Base-by-base conservation (phyloP, 2,329 filamentous ascomycete genomes). In the Colletotrichum ledebouriae region DNA sequence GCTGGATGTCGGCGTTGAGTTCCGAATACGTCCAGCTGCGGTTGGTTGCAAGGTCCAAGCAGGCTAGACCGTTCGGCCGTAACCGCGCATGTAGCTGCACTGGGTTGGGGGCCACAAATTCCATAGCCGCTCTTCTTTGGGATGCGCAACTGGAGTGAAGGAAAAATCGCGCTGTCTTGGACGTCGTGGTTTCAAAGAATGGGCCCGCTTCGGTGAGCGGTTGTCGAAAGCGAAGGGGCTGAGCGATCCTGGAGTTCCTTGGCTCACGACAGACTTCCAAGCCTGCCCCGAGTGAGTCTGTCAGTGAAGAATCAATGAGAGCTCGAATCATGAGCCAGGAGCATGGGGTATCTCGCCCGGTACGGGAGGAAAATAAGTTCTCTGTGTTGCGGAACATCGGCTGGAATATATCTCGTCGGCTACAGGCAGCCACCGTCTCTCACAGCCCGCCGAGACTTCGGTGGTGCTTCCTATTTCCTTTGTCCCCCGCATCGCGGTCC, bases 11-110 rank as follows among this genome's bases (percentile, higher is more conserved):
- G 61, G 66, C 29, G 49, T 69, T 50, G 61, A 69, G 62, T 66
- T 69, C 56, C 61, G 12, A 41, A 69, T 69, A 69, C 47, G 61
- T 69, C 66, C 66, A 69, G 37, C 42, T 53, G 42, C 66, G 56
- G 55, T 66, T 66, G 61, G 56, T 66, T 29, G 66, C 61, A 15
- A 69, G 56, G 49, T 69, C 66, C 25, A 69, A 50, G 56, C 66
- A 69, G 62, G 66, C 66, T 47, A 66, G 49, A 13, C 66, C 56
- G 34, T 29, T 56, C 66, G 66, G 66, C 49, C 66, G 66, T 56
- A 69, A 56, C 47, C 61, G 55, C 57, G 66, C 66, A 65, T 69
- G 66, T 11, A 69, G 62, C 22, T 41, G 56, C n/a, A 69, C 62
- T 50, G 56, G 66, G 42, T 69, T 55, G 6, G 61, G 66, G 10